Percentiles rank a stretch among this genome's conserved stretches.
phyloP scores from a whole-genome alignment of 2,329 filamentous ascomycete species.

The Pseudogymnoascus sp. region DNA sequence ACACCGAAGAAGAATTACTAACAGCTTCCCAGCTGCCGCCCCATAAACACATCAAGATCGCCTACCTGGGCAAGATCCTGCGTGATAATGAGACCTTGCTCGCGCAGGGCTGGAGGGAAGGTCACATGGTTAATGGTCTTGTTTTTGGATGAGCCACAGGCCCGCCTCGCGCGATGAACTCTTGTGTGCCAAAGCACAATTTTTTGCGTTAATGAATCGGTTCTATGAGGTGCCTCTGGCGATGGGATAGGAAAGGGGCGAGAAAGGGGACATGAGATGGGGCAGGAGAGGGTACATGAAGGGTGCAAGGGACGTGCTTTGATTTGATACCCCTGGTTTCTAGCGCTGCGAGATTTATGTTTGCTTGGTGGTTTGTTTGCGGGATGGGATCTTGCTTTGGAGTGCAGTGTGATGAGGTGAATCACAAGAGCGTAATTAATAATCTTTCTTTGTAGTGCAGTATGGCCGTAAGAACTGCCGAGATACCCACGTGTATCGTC shows the following conservation, averaged over 20 bases:
- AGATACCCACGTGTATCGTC: neutral
- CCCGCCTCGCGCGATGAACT: neutral
- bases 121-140: slow-evolving; percentile 69
- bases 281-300: neutral
- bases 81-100: slow-evolving; percentile 58
- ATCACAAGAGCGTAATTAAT: neutral
- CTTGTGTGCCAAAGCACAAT: neutral
- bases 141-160: slow-evolving; percentile 35
- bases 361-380: neutral
- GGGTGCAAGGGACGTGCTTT: neutral
- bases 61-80: slow-evolving; percentile 74
- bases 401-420: neutral
- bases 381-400: neutral
- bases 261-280: neutral
- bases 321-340: slow-evolving; percentile 9
- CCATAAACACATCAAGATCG: slow-evolving; percentile 58
- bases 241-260: neutral
- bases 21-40: slow-evolving; percentile 39
- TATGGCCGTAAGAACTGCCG: neutral
- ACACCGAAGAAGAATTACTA: neutral
- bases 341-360: slow-evolving; percentile 2
- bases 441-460: neutral
- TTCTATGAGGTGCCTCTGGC: neutral
- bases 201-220: neutral
- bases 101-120: slow-evolving; percentile 67